A percentile compares a stretch with the other conserved stretches of the same genome.
Conservation (phyloP, 78 protist species). For the Planoprotostelium fungivorum region DNA sequence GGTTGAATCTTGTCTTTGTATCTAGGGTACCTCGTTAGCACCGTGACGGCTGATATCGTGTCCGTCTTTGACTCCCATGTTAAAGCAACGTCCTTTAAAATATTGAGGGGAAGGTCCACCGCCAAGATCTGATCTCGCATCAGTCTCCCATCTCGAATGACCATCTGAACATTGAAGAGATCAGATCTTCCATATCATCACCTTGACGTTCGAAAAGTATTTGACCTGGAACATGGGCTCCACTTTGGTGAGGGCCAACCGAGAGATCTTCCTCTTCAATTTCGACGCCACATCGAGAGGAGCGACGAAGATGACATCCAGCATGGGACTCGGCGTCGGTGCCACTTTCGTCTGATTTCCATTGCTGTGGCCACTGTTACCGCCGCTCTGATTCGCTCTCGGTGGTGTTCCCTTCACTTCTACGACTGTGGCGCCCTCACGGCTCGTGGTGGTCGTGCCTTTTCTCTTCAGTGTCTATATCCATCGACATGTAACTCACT, state of each 20-base stretch:
- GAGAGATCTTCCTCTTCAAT: not conserved
- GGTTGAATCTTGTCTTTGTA: not conserved
- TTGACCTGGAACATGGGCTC: not conserved
- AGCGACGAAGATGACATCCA: not conserved
- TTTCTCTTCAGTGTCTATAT: not conserved
- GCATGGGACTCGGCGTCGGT: not conserved
- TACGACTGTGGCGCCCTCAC: not conserved
- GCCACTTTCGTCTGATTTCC: too few relatives aligned
- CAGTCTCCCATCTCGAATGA: too few relatives aligned
- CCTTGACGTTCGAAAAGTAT: not conserved
- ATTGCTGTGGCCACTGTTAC: too few relatives aligned
- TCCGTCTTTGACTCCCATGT: not conserved
- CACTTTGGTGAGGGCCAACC: not conserved
- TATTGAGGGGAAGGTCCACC: not conserved
- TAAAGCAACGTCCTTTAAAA: not conserved
- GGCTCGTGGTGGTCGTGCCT: not conserved
- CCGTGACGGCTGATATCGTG: not conserved
- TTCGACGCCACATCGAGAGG: not conserved
- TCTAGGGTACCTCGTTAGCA: not conserved
- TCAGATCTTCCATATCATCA: too few relatives aligned
- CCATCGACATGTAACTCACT: too few relatives aligned
- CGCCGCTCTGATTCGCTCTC: not conserved
- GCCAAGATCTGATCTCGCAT: not conserved
- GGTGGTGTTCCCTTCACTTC: not conserved
- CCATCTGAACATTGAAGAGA: too few relatives aligned